Percentiles rank a stretch among this genome's conserved stretches.
These are phyloP conservation scores for Penicillium daleae DNA, from an alignment of 495 filamentous ascomycete genomes.

Conservation along the genomic window DNA sequence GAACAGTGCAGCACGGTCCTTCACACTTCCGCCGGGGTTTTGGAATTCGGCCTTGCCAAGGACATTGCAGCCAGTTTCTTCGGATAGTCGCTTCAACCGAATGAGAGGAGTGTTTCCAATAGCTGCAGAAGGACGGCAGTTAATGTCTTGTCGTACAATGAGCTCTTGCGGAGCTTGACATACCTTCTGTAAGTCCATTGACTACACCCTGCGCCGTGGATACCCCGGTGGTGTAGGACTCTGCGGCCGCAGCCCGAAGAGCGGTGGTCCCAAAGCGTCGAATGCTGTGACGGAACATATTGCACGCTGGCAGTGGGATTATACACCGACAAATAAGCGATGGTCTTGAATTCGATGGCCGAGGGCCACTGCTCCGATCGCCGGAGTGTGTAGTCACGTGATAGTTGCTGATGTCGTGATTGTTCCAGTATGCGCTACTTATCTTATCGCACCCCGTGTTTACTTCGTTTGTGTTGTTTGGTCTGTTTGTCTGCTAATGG, in stretches of 20 bases:
- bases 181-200: slow-evolving; percentile 87
- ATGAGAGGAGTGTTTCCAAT: slow-evolving; percentile 98
- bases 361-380: not conserved
- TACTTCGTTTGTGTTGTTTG: not conserved
- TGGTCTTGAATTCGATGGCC: not conserved
- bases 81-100: slow-evolving; percentile 82
- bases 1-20: slow-evolving; percentile 94
- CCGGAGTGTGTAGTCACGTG: not conserved
- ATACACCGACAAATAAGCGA: not conserved
- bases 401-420: not conserved
- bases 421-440: not conserved
- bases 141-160: slow-evolving; percentile 6
- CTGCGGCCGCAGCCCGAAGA: slow-evolving; percentile 54
- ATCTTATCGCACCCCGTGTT: not conserved
- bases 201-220: slow-evolving; percentile 84
- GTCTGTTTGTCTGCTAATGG: not conserved
- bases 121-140: slow-evolving; percentile 44
- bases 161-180: slow-evolving; percentile 18
- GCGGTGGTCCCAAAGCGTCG: slow-evolving; percentile 61
- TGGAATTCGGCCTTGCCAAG: slow-evolving; percentile 98
- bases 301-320: slow-evolving; percentile 21
- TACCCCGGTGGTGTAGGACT: slow-evolving; percentile 64
- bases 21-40: slow-evolving; percentile 95
- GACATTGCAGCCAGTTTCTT: slow-evolving; percentile 90
- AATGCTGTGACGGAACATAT: slow-evolving; percentile 61